Conservation (phyloP, 768 basidiomycete genomes). For the Rickenella mellea region DNA sequence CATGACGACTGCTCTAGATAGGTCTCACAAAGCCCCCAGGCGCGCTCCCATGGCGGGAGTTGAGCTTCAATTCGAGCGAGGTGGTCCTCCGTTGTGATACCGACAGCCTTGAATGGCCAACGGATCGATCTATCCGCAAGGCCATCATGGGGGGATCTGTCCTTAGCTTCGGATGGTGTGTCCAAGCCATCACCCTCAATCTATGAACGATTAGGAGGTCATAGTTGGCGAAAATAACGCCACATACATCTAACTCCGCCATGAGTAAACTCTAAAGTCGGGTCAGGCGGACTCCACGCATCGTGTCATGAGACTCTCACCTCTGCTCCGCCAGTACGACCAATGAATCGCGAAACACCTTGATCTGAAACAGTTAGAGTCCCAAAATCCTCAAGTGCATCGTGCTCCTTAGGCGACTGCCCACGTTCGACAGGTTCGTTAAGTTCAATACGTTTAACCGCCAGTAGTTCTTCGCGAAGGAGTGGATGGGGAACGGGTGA, state of each 20-base stretch:
- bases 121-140: too few species aligned
- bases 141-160: too few species aligned
- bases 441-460: slow-evolving; percentile 5
- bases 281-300: too few species aligned
- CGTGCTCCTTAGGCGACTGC: slow-evolving; percentile 10
- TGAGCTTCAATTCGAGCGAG: slow-evolving; percentile 45
- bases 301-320: slow-evolving; percentile 27
- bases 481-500: slow-evolving; percentile 28
- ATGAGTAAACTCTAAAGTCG: too few species aligned
- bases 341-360: slow-evolving; percentile 65
- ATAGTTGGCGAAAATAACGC: too few species aligned
- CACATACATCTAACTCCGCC: too few species aligned
- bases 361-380: slow-evolving; percentile 63
- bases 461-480: slow-evolving; percentile 44
- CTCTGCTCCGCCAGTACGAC: slow-evolving; percentile 68
- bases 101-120: too few species aligned
- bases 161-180: too few species aligned
- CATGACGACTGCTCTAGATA: slow-evolving; percentile 74
- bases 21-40: slow-evolving; percentile 45
- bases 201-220: too few species aligned
- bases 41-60: slow-evolving; percentile 45
- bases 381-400: slow-evolving; percentile 52
- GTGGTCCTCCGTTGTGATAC: too few species aligned
- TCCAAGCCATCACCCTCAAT: too few species aligned
- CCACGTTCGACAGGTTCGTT: neutral